Evolutionary conservation across 805 yeast species (phyloP), one percentile per base, ranked within the genome.

Genomic region (Dipodascopsis uninucleata): DNA sequence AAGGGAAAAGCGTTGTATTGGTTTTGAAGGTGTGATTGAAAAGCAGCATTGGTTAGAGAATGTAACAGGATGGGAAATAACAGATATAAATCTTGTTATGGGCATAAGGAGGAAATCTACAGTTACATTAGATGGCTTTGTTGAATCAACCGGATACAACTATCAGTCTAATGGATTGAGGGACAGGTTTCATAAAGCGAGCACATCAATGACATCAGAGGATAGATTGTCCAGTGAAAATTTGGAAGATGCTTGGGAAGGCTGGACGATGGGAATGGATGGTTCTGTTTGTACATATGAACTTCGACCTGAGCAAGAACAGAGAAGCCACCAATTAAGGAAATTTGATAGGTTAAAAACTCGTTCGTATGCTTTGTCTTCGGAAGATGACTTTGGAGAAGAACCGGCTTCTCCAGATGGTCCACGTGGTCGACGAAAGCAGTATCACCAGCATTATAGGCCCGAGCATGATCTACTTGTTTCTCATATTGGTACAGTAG

Each of bases 1-100:
- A 1, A 75, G 95, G 58, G 96, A 87, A 65, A 85, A 85, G 29
- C 77, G 96, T 68, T 87, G 96, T 66, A 71, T 83, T 31, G 96
- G 96, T 22, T 84, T 87, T 61, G 85, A 80, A 42, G 77, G 82
- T 1, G 86, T 79, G 5, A 70, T 74, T 16, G 95, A 86, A 58
- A 78, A 77, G 39, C 82, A 77, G 46, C 77, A 79, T 61, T 81
- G 85, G 78, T 69, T 79, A 32, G 72, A 73, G 22, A 66, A 75
- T 47, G 79, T 84, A n/a, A 85, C 79, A 57, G 77, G 80, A 16
- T 86, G 95, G 95, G 80, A 82, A 52, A 64, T 78, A 9, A 83
- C 89, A 1, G 94, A 84, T 55, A 72, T 83, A 58, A 85, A 86
- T 61, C 75, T 81, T 70, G 66, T 86, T 9, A 74, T 85, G 65